Evolutionary conservation across 2,329 filamentous ascomycete genomes (phyloP).

Genomic region (Fusarium clavum): DNA sequence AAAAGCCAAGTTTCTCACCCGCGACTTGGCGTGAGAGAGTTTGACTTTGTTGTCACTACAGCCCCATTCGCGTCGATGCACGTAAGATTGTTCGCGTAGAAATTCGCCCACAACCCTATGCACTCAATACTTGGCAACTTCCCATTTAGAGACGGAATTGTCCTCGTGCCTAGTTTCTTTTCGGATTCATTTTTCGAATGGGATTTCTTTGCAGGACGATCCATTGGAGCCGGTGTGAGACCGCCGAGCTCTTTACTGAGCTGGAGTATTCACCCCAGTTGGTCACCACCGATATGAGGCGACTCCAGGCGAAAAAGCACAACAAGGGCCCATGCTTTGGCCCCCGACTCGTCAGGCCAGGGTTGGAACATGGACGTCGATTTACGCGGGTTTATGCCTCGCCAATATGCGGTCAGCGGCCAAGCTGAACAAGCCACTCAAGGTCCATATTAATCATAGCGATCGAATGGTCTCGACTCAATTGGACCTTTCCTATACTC

Average conservation of each 20-base stretch:
- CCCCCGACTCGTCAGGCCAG: slow-evolving; percentile 19
- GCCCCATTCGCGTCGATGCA: slow-evolving; percentile 26
- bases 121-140: slow-evolving; percentile 4
- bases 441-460: slow-evolving; percentile 3
- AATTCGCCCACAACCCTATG: slow-evolving; percentile 1
- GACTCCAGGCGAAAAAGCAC: slow-evolving; percentile 6
- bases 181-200: slow-evolving; percentile 8
- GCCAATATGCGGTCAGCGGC: slow-evolving; percentile 35
- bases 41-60: slow-evolving; percentile 5
- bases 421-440: slow-evolving; percentile 7
- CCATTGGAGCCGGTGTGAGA: not conserved
- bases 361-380: slow-evolving; percentile 15
- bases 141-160: slow-evolving; percentile 1
- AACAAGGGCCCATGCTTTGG: slow-evolving; percentile 20
- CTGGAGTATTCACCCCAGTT: slow-evolving; percentile 3
- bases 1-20: slow-evolving; percentile 12
- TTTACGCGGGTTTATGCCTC: slow-evolving; percentile 27
- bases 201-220: slow-evolving; percentile 2
- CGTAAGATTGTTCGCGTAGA: slow-evolving; percentile 20
- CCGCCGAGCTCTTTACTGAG: not conserved
- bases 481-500: not conserved
- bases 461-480: slow-evolving; percentile 1
- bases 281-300: slow-evolving; percentile 12
- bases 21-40: slow-evolving; percentile 1
- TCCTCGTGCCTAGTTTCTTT: not conserved